Base-by-base conservation (phyloP, 768 basidiomycete genomes). In the Russula emetica region DNA sequence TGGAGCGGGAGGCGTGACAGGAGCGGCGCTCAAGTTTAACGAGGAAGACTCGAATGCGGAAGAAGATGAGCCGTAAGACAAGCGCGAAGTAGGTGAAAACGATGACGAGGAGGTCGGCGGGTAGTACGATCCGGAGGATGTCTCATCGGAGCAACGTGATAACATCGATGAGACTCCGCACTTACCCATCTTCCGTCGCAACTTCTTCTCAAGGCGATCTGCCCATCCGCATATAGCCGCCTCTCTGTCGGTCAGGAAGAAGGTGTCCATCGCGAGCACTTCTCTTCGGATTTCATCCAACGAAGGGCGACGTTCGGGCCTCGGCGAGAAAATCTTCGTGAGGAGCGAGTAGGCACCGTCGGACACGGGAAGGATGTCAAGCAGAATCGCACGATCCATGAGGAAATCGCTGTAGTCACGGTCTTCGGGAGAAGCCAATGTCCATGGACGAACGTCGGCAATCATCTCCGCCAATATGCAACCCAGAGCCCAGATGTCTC, bases 241-340 rank as follows among this genome's bases (percentile, higher is more conserved):
- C 67, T 85, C 83, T 44, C 76, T 76, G 26, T 81, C 78, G 30
- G 77, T 75, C 77, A 83, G 77, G 71, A 83, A 87, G 77, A 92
- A 87, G 5, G 82, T 80, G 36, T 83, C 79, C 34, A 88, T 75
- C 10, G 74, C 72, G 22, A 81, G 67, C 69, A 95, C 78, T 58
- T 80, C 80, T 55, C 72, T 66, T 30, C 87, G 81, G 5, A 94
- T 78, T 6, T 85, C 81, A 7, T 77, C 73, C 47, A 95, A 76
- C n/a, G 83, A 77, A 57, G 88, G 84, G 34, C 92, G 86, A 28
- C 72, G 69, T 2, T 75, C 62, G 5, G 90, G 85, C 70, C 90
- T 83, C 57, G 86, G 73, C n/a, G 78, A 74, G 76, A 94, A 93
- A 64, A 92, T 76, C 38, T 74, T 74, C 55, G 77, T 76, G 60